Percentiles rank a stretch among this genome's conserved stretches.
phyloP scores from a whole-genome alignment of 2,329 filamentous ascomycete species.

The Fusarium sp. region DNA sequence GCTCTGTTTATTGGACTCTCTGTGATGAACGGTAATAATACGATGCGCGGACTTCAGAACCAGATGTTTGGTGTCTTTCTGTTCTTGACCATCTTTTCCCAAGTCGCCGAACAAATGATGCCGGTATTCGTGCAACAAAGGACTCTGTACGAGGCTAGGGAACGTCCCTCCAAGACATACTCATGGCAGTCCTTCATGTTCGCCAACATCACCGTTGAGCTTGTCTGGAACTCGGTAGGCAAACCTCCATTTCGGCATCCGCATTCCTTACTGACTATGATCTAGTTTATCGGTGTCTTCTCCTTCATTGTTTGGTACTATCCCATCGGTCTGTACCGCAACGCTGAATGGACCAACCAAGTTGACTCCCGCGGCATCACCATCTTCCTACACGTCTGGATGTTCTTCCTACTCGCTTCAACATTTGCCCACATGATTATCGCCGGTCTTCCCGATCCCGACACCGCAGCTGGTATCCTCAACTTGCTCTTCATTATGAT shows the following conservation, averaged over 20 bases:
- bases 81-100: slow-evolving; percentile 75
- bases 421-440: slow-evolving; percentile 75
- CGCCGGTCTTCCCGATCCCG: slow-evolving; percentile 71
- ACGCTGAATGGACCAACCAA: slow-evolving; percentile 65
- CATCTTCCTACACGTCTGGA: slow-evolving; percentile 71
- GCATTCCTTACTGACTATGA: rapidly evolving
- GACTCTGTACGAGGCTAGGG: slow-evolving; percentile 75
- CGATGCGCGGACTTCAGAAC: slow-evolving; percentile 75
- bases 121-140: slow-evolving; percentile 77
- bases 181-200: slow-evolving; percentile 76
- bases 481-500: slow-evolving; percentile 72
- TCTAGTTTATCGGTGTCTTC: slow-evolving; percentile 55
- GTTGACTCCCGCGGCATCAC: slow-evolving; percentile 64
- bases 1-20: slow-evolving; percentile 76
- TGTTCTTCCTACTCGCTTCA: slow-evolving; percentile 73
- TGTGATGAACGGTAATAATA: slow-evolving; percentile 70
- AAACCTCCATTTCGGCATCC: rapidly evolving
- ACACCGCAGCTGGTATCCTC: slow-evolving; percentile 73
- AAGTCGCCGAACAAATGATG: slow-evolving; percentile 74
- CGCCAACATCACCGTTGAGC: slow-evolving; percentile 70
- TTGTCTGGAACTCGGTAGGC: slow-evolving; percentile 74
- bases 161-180: slow-evolving; percentile 74
- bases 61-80: slow-evolving; percentile 80
- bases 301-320: slow-evolving; percentile 76
- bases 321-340: slow-evolving; percentile 71